Base-by-base conservation (phyloP, 1,139 yeast species). In the Debaryomyces coudertii region DNA sequence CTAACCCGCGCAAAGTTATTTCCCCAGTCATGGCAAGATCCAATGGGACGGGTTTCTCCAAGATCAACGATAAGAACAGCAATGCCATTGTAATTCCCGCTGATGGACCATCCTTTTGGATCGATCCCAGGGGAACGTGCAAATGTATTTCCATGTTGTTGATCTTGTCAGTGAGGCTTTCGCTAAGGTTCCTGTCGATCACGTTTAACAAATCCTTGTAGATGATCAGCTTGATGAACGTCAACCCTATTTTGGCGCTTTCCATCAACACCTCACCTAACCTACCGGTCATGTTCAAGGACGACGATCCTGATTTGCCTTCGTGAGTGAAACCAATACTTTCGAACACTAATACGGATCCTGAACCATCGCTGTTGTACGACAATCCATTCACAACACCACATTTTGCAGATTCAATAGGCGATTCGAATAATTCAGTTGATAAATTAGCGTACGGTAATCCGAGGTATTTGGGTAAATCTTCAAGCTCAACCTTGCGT, bases 371-470 rank as follows among this genome's bases (percentile, higher is more conserved):
- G 1, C 92, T 83, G 68, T 87, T 89, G 63, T 90, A 90, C 1
- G 96, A 90, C 46, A 90, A 71, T 0, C 97, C 97, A 62, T 90
- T 89, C n/a, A 90, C 97, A 9, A 89, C 80, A 1, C 97, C 97
- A 52, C 76, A 77, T 23, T 73, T 71, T 30, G 61, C 54, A 18
- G 63, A 48, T 66, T 68, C 57, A 68, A 80, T 35, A 29, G 57
- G 44, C 8, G 61, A 49, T 2, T 65, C 68, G 38, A 60, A 63
- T 16, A 67, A 53, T 36, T 66, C 71, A 43, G 60, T 56, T 8
- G 66, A 57, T 51, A 63, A 43, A 39, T 57, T 63, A 5, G 68
- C 64, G 45, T 57, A 73, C 1, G 87, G 84, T 25, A 80, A 66
- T 0, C 87, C 87, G 43, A 82, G 62, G 54, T 77, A 80, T 47